These are phyloP conservation scores for Eucalyptus marginata DNA, from an alignment of 345 rosid species.

Conservation along the genomic window DNA sequence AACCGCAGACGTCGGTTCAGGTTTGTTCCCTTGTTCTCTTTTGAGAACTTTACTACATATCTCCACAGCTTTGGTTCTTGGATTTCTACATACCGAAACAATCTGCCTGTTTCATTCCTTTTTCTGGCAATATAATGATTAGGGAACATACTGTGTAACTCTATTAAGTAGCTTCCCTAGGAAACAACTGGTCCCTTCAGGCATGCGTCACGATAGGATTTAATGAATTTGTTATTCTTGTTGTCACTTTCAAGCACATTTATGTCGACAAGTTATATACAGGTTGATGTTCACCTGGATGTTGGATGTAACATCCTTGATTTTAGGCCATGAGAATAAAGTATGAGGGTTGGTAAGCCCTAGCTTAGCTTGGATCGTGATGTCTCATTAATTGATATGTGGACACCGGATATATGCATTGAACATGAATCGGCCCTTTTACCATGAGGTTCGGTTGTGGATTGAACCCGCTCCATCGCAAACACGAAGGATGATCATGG, in stretches of 20 bases:
- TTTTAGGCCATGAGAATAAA: too few relatives aligned
- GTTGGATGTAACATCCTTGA: background rate
- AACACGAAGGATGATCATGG: too few relatives aligned
- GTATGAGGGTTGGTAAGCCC: too few relatives aligned
- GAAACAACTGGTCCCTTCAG: background rate
- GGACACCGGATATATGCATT: too few relatives aligned
- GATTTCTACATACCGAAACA: background rate
- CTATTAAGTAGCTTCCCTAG: background rate
- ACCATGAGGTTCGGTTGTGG: too few relatives aligned
- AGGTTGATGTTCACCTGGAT: background rate
- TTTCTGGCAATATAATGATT: background rate
- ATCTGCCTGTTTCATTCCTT: background rate
- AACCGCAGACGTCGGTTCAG: constrained; percentile 35
- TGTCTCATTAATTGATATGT: too few relatives aligned
- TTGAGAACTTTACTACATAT: background rate
- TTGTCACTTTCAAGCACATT: background rate
- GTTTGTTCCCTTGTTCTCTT: background rate
- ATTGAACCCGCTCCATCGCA: too few relatives aligned
- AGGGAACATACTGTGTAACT: background rate
- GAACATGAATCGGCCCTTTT: too few relatives aligned
- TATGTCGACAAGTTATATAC: background rate
- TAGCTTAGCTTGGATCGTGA: too few relatives aligned
- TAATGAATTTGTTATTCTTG: background rate
- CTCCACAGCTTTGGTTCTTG: background rate
- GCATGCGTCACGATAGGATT: background rate